Evolutionary conservation across 2,329 filamentous ascomycete genomes (phyloP).

Genomic region (Dryadomyces sulphureus): DNA sequence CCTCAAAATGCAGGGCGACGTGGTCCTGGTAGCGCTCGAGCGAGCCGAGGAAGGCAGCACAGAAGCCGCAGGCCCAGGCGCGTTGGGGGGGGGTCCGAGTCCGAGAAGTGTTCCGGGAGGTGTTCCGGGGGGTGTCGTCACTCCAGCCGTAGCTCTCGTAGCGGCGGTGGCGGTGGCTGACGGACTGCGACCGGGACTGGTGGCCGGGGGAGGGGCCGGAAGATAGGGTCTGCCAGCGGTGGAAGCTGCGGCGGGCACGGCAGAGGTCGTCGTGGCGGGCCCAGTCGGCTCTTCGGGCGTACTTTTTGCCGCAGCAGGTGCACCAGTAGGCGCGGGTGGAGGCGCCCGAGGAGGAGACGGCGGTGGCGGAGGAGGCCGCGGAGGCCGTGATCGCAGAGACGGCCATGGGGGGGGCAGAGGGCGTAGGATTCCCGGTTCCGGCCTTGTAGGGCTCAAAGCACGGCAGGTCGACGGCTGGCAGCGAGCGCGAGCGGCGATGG

Average conservation of each 20-base stretch:
- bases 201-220: background rate
- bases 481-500: slow-evolving; percentile 7
- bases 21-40: slow-evolving; percentile 55
- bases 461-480: slow-evolving; percentile 10
- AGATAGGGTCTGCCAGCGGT: background rate
- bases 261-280: slow-evolving; percentile 51
- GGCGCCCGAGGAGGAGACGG: slow-evolving; percentile 4
- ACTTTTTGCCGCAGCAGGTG: slow-evolving; percentile 46
- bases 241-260: slow-evolving; percentile 42
- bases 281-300: slow-evolving; percentile 56
- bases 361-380: background rate
- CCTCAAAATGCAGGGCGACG: slow-evolving; percentile 52
- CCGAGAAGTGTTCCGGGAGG: too few relatives aligned
- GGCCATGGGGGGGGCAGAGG: background rate
- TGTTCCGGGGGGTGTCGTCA: too few relatives aligned
- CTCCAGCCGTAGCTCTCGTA: background rate
- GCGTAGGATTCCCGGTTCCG: too few relatives aligned
- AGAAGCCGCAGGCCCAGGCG: slow-evolving; percentile 57
- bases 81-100: slow-evolving; percentile 39
- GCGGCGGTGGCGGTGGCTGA: background rate
- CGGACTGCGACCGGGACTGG: background rate
- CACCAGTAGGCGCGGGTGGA: slow-evolving; percentile 38
- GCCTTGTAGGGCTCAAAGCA: too few relatives aligned
- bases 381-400: background rate
- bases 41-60: slow-evolving; percentile 45